Conservation (phyloP, 176 grass and related monocot genomes). For the Zea luxurians region DNA sequence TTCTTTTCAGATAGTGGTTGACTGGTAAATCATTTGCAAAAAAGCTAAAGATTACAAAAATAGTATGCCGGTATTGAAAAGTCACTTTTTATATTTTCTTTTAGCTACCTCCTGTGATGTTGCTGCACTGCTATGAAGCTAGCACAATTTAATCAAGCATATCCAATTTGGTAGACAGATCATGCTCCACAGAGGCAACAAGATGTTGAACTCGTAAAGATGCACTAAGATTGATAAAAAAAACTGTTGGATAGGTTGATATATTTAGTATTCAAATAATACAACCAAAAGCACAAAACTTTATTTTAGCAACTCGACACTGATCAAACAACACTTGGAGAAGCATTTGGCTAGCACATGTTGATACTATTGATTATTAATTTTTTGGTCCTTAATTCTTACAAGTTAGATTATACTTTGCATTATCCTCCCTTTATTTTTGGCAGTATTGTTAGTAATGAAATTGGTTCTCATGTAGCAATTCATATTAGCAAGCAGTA, state of each 20-base stretch:
- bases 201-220: too few species aligned
- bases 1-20: too few species aligned
- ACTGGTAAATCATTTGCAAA: too few species aligned
- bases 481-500: constrained; percentile 92
- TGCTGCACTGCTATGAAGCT: too few species aligned
- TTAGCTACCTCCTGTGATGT: too few species aligned
- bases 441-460: constrained; percentile 16
- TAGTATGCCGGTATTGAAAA: too few species aligned
- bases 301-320: background rate
- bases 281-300: background rate
- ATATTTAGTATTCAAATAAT: constrained; percentile 7
- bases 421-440: constrained; percentile 14
- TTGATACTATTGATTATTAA: background rate
- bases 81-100: too few species aligned
- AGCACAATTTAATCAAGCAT: too few species aligned
- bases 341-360: background rate
- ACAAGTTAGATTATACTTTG: constrained; percentile 12
- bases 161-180: too few species aligned
- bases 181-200: too few species aligned
- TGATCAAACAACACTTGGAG: background rate
- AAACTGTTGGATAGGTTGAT: background rate
- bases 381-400: constrained; percentile 18
- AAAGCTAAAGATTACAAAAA: too few species aligned
- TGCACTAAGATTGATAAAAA: too few species aligned
- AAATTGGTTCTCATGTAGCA: constrained; percentile 57